Evolutionary conservation across 495 filamentous ascomycete species (phyloP), one percentile per base, ranked within the genome.

Genomic region (Aspergillus homomorphus): DNA sequence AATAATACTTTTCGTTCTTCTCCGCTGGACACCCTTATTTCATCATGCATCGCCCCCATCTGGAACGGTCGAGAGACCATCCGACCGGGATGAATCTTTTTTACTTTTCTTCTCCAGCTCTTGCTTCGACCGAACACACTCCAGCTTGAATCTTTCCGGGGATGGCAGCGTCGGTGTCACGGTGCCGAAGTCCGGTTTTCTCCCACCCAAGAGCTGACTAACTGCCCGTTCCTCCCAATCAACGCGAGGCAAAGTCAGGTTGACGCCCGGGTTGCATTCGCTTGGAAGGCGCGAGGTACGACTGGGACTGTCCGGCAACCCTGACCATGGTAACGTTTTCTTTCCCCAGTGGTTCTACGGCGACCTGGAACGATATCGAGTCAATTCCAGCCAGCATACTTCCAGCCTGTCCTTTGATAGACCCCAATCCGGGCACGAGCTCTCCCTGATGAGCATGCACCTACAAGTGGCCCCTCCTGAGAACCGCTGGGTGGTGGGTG

Each of bases 211-310:
- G 33, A 30, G 28, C 53, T 48, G 19, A 24, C 41, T 38, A 30
- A 38, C 54, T 33, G 41, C 21, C 19, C 26, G 7, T 30, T 48
- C 41, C 26, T 45, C n/a, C 55, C 53, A 49, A 51, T 51, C 55
- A 57, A 20, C 23, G 45, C 28, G n/a, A 38, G 24, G 18, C 55
- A 43, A 16, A 18, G 46, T 51, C 41, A 49, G 48, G 23, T 30
- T 51, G 23, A 30, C 48, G 15, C 3, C 54, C 33, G 44, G 58
- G 58, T 60, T 60, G 53, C 58, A 60, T 54, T 53, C 45, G 53
- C 45, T 41, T 49, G 30, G 26, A 41, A 28, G 45, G 45, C 41
- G 45, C 28, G 33, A 16, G 19, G 48, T 28, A n/a, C 23, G 18
- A 61, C 48, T 20, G 21, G 18, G 18, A 61, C 48, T 20, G 21